phyloP scores from a whole-genome alignment of 805 yeast genomes.

The Cephaloascus albidus region DNA sequence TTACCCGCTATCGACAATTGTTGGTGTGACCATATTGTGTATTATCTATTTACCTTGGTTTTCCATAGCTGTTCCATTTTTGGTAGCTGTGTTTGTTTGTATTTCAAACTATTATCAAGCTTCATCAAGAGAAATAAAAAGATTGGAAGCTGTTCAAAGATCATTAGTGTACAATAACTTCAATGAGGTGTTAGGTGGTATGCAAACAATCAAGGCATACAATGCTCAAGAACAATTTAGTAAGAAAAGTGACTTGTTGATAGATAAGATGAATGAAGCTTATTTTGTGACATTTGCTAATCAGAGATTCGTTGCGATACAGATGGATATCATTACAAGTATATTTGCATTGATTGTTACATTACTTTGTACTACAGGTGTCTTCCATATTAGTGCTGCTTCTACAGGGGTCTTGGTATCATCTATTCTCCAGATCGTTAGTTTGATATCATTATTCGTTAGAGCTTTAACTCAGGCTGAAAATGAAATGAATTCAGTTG shows the following conservation, averaged over 20 bases:
- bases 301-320: slow-evolving; percentile 27
- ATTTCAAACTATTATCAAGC: slow-evolving; percentile 26
- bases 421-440: slow-evolving; percentile 23
- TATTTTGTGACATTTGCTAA: slow-evolving; percentile 22
- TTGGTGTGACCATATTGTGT: slow-evolving; percentile 27
- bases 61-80: slow-evolving; percentile 25
- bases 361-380: slow-evolving; percentile 22
- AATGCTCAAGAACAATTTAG: slow-evolving; percentile 16
- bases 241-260: slow-evolving; percentile 13
- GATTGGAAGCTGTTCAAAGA: slow-evolving; percentile 29
- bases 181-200: slow-evolving; percentile 25
- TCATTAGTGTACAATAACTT: slow-evolving; percentile 30
- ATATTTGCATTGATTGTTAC: slow-evolving; percentile 18
- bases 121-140: slow-evolving; percentile 26
- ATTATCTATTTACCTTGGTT: slow-evolving; percentile 29
- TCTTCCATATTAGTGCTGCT: slow-evolving; percentile 22
- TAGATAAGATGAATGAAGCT: slow-evolving; percentile 29
- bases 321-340: slow-evolving; percentile 21
- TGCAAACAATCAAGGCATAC: slow-evolving; percentile 27
- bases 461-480: slow-evolving; percentile 27
- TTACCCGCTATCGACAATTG: slow-evolving; percentile 28
- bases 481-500: slow-evolving; percentile 29
- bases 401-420: slow-evolving; percentile 22
- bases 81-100: slow-evolving; percentile 14
- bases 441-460: slow-evolving; percentile 24